Base-by-base conservation (phyloP, 805 yeast genomes). In the Novakomyces olei region DNA sequence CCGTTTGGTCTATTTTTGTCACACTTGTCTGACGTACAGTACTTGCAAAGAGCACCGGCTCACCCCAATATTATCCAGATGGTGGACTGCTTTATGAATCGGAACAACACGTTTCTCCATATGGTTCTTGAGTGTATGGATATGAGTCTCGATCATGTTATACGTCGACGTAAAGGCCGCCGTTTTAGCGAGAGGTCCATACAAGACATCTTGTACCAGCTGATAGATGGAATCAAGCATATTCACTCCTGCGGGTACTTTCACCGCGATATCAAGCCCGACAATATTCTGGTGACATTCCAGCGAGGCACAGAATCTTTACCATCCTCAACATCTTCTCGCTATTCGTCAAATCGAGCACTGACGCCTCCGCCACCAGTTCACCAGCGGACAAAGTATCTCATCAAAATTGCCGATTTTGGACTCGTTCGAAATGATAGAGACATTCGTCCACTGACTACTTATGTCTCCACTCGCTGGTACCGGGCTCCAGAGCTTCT, bases 401-500 rank as follows among this genome's bases (percentile, higher is more conserved):
- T n/a, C n/a, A n/a, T 29, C 32, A 88, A 88, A 49, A 57, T 85
- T 10, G 98, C 96, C 3, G 98, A 85, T 53, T 85, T 88, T 57
- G 98, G 98, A 0, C 58, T 85, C 25, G 95, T 96, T 5, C 85
- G 88, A 49, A 71, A 81, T 52, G 57, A 88, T 33, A 80, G 76
- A 25, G 72, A 77, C 27, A 81, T 77, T 36, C 72, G 74, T 39
- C 85, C 80, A 42, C 76, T 88, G 53, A 95, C 96, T 3, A 88
- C 96, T 0, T 88, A 83, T 49, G 98, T 88, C 3, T 96, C 96
- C 1, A 85, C 98, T 0, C 98, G 96, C 0, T 88, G 80, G 51
- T 85, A 85, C 48, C 88, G 88, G 96, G 76, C 93, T 6, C 96
- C 98, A 0, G 98, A 85, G 48, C 92, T 88, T 1, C 57, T 85